phyloP scores from a whole-genome alignment of 768 basidiomycete species.

The Rossbeevera mucosa region DNA sequence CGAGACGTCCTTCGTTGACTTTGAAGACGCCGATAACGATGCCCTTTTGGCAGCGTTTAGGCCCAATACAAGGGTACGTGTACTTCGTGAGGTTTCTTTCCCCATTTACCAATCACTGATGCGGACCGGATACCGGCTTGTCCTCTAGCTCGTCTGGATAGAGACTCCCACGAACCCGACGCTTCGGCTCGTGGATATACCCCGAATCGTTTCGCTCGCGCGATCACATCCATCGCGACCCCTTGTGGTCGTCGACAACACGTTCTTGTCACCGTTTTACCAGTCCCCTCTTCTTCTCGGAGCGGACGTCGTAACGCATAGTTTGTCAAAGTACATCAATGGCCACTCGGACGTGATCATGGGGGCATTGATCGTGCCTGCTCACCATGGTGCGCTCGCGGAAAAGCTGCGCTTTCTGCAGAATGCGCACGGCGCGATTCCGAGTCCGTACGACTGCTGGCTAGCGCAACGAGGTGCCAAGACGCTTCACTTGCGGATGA shows the following conservation, averaged over 20 bases:
- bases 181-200: slow-evolving; percentile 79
- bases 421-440: slow-evolving; percentile 81
- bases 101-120: background rate
- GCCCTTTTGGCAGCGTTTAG: slow-evolving; percentile 60
- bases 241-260: slow-evolving; percentile 88
- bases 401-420: slow-evolving; percentile 79
- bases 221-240: slow-evolving; percentile 60
- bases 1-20: slow-evolving; percentile 74
- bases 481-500: slow-evolving; percentile 86
- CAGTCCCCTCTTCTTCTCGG: slow-evolving; percentile 79
- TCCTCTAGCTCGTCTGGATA: slow-evolving; percentile 81
- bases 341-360: slow-evolving; percentile 94
- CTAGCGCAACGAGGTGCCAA: slow-evolving; percentile 87
- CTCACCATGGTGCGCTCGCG: slow-evolving; percentile 43
- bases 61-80: slow-evolving; percentile 73
- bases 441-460: slow-evolving; percentile 80
- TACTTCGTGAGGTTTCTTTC: background rate
- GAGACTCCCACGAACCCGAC: slow-evolving; percentile 96
- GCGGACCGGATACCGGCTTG: background rate
- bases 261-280: slow-evolving; percentile 91
- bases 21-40: slow-evolving; percentile 66
- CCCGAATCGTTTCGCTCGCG: slow-evolving; percentile 61
- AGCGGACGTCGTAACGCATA: slow-evolving; percentile 84
- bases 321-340: slow-evolving; percentile 86
- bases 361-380: slow-evolving; percentile 74